phyloP scores from a whole-genome alignment of 2,329 filamentous ascomycete genomes.

The Cyclaneusma minus region DNA sequence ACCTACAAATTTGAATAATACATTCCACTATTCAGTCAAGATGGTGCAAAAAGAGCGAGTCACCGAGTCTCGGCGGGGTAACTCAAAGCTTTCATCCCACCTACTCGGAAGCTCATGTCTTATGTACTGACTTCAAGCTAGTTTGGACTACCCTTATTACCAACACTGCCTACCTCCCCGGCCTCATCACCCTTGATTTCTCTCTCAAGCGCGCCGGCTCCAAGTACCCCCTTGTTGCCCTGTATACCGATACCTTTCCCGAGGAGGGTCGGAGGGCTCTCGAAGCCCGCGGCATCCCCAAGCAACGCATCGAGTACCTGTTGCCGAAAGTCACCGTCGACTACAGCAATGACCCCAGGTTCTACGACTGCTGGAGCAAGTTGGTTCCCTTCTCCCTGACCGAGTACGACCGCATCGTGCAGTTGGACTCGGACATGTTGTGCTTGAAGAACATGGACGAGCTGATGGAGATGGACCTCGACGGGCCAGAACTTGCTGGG shows the following conservation, averaged over 20 bases:
- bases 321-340: slow-evolving; percentile 48
- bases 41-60: no score
- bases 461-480: slow-evolving; percentile 68
- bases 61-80: background rate
- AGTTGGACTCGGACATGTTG: slow-evolving; percentile 82
- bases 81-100: no score
- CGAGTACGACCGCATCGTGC: slow-evolving; percentile 66
- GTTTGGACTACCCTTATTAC: slow-evolving; percentile 85
- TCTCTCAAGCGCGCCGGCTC: slow-evolving; percentile 51
- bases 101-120: no score
- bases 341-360: slow-evolving; percentile 65
- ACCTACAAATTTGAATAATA: no score
- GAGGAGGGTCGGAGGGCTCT: slow-evolving; percentile 53
- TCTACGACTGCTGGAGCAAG: slow-evolving; percentile 86
- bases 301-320: slow-evolving; percentile 57
- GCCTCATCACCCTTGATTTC: slow-evolving; percentile 67
- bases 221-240: slow-evolving; percentile 63
- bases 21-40: no score
- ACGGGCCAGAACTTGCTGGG: slow-evolving; percentile 34
- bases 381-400: slow-evolving; percentile 62
- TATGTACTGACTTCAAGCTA: slow-evolving; percentile 24
- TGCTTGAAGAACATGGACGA: slow-evolving; percentile 79
- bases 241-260: slow-evolving; percentile 71
- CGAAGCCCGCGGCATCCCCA: slow-evolving; percentile 49
- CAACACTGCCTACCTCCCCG: slow-evolving; percentile 66